Evolutionary conservation across 768 basidiomycete species (phyloP), one percentile per base, ranked within the genome.

Genomic region (Macrocybe gigantea): DNA sequence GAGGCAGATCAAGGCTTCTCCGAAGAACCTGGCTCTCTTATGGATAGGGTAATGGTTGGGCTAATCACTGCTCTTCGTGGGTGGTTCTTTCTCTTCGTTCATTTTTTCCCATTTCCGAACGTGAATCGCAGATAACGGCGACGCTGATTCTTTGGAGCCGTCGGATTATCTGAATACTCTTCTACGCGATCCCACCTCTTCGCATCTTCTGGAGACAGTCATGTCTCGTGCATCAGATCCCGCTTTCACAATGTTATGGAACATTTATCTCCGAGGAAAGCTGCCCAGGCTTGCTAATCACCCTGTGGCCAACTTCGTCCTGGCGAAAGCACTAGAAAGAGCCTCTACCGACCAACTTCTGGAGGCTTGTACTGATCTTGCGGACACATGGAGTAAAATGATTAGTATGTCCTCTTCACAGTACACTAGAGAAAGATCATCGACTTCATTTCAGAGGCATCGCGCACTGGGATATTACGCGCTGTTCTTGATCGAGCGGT

Each of bases 271-370:
- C 60, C 63, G 68, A 38, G 82, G 81, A n/a, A 82, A 83, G 52
- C 69, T 96, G 34, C 65, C 75, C 3, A 78, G 85, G 48, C 70
- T 96, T 30, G 83, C 87, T 12, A 70, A 76, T 13, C 95, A 99
- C 64, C 92, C 94, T 2, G 88, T 94, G 2, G 93, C 90, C 9
- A 99, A 98, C 60, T 99, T 93, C 57, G 93, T 97, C 14, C 73
- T 93, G 5, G 86, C 93, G 0, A 85, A 82, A 61, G 88, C 85
- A 0, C 54, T 94, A 29, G 79, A 80, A 43, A 72, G 89, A 40
- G 62, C 83, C 9, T 69, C 76, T n/a, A 69, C 64, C 12, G 65
- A 67, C 4, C 80, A 87, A 51, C 60, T 97, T 33, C 61, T 63
- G 1, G 70, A 66, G 5, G 71, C 79, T 11, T 74, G 83, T 39